A percentile compares a stretch with the other conserved stretches of the same genome.
Conservation (phyloP, 2,329 filamentous ascomycete species). For the Epichloe glyceriae region DNA sequence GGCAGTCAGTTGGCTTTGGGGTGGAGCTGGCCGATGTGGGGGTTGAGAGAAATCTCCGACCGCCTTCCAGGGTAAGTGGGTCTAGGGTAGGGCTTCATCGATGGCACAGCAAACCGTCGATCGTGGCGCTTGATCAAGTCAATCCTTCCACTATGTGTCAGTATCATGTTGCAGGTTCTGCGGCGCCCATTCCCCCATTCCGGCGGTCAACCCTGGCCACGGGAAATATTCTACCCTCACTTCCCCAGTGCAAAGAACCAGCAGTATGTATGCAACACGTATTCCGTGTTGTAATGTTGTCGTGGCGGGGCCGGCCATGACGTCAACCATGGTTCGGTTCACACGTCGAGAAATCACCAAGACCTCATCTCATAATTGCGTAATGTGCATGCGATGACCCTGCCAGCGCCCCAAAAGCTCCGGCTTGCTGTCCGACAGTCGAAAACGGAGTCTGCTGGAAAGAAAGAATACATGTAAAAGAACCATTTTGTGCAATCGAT, state of each 20-base stretch:
- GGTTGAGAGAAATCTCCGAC: neutral
- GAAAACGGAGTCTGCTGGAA: too few relatives aligned
- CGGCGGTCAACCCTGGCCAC: neutral
- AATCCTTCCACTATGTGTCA: neutral
- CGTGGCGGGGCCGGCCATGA: too few relatives aligned
- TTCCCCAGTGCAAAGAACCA: neutral
- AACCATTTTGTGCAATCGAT: neutral
- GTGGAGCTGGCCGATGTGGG: constrained; percentile 1
- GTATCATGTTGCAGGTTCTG: neutral
- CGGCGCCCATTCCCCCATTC: neutral
- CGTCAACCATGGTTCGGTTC: too few relatives aligned
- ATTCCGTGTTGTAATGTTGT: too few relatives aligned
- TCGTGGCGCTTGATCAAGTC: neutral
- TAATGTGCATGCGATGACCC: too few relatives aligned
- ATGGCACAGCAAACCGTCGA: constrained; percentile 4
- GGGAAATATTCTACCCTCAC: neutral
- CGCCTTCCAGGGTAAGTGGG: neutral
- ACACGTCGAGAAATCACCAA: too few relatives aligned
- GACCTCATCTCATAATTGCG: too few relatives aligned
- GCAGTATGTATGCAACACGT: too few relatives aligned
- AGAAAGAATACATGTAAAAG: too few relatives aligned
- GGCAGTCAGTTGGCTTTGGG: neutral
- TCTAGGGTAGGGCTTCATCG: constrained; percentile 1
- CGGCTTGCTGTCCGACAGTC: too few relatives aligned
- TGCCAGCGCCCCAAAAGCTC: too few relatives aligned